Base-by-base conservation (phyloP, 768 basidiomycete genomes). In the Lentinula sp. region DNA sequence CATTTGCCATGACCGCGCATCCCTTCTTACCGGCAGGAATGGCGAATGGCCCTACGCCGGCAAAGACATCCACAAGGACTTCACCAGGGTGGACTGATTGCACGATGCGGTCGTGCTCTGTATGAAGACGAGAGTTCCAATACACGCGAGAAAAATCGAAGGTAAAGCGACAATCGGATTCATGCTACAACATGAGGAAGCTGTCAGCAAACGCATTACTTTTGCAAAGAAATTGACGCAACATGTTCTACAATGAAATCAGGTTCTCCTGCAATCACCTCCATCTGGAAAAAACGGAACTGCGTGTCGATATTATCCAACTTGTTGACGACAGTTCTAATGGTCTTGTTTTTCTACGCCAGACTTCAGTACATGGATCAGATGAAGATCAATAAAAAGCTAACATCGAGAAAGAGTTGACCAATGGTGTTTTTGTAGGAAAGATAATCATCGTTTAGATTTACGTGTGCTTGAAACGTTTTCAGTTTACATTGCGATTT, bases 61-160 rank as follows among this genome's bases (percentile, higher is more conserved):
- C 97, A 71, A 98, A 95, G 35, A 92, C 94, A 70, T 99, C 97
- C 3, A 86, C 95, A 23, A 98, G 73, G 18, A 98, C 83, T 57
- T 93, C 92, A 28, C 86, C 80, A 0, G 86, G 83, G 32, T 80
- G 70, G 74, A 98, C 95, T 39, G 79, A 65, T 16, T 81, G 71
- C 45, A 98, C 90, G 15, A 99, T 79, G 2, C 95, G 87, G 32
- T 86, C 85, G 69, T 99, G 97, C 69, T 99, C 97, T 4, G 87
- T 86, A 61, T 93, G 90, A 39, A 99, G 76, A 41, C 97, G 87
- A 15, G 95, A 96, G 76, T 99, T 99, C 95, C 95, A 99, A 73
- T 99, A 99, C 12, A 98, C 97, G 69, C 87, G 80, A 6, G 90
- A 87, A 69, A 98, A 99, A 71, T 99, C 95, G 67, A 99, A 98